Conservation (phyloP, 805 yeast genomes). For the Maudiozyma serrabonitensis region DNA sequence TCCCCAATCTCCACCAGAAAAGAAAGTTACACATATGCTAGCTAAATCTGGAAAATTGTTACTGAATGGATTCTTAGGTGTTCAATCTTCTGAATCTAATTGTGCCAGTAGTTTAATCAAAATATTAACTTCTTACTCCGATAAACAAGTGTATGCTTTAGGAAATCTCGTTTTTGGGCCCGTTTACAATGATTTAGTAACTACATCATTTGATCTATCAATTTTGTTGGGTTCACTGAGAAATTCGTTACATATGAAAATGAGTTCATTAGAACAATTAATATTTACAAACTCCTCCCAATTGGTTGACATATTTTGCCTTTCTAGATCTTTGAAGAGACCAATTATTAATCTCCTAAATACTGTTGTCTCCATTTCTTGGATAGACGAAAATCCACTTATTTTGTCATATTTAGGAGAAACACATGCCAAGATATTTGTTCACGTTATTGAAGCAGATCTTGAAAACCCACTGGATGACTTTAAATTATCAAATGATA, state of each 20-base stretch:
- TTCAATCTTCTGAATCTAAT: constrained; percentile 42
- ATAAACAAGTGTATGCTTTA: constrained; percentile 17
- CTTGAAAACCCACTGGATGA: constrained; percentile 48
- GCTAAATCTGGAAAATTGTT: constrained; percentile 43
- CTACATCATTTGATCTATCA: constrained; percentile 44
- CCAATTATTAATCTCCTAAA: constrained; percentile 48
- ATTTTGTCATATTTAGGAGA: constrained; percentile 71
- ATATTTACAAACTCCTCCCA: constrained; percentile 48
- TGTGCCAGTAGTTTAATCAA: constrained; percentile 16
- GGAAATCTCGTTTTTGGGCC: constrained; percentile 26
- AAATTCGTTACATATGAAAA: constrained; percentile 35
- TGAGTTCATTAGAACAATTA: constrained; percentile 56
- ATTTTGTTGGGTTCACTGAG: constrained; percentile 50
- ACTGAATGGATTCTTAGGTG: constrained; percentile 45
- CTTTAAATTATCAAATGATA: constrained; percentile 40
- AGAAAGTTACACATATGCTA: constrained; percentile 41
- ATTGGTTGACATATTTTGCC: constrained; percentile 48
- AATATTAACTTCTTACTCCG: constrained; percentile 10
- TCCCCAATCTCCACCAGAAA: constrained; percentile 27
- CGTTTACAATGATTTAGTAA: constrained; percentile 33
- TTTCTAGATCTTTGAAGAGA: constrained; percentile 35
- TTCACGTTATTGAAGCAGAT: constrained; percentile 52
- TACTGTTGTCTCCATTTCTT: constrained; percentile 44
- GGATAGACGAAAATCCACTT: constrained; percentile 62
- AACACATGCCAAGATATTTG: constrained; percentile 47